Base-by-base conservation (phyloP, 495 filamentous ascomycete species). In the Venustampulla echinocandica region DNA sequence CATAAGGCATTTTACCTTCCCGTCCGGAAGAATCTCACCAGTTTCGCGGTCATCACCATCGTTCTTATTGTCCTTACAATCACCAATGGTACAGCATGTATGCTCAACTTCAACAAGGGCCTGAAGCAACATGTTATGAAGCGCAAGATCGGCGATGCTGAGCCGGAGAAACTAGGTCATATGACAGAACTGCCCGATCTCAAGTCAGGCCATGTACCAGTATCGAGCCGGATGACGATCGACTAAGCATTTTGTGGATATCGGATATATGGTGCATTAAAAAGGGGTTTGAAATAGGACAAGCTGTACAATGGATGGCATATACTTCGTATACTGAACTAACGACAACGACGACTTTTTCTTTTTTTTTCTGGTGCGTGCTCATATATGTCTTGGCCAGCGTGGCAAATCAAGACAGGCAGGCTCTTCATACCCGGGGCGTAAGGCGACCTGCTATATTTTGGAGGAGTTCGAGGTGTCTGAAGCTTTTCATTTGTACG, bases 21-120 rank as follows among this genome's bases (percentile, higher is more conserved):
- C 0, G 89, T 87, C 14, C 77, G 80, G 35, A 77, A 78, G 44
- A 85, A 80, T 33, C 72, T 98, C 58, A 97, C 92, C 17, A 85
- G 85, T 50, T 98, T 98, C 64, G 89, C 92, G 42, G 78, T 94
- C 46, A 84, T 98, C 56, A 96, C 93, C 17, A 78, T 98, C 23
- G 57, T 92, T 21, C 69, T 96, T 49, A 89, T 98, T 56, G 68
- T 95, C 32, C 61, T 86, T 43, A 98, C 92, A 43, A 97, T 98
- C 56, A 69, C 80, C 66, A 89, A 94, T 48, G 90, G 88, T 20
- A 77, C 81, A 53, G 73, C 85, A 53, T 97, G 92, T 71, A 85
- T 83, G 64, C 67, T 70, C 60, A 98, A 98, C 69, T 98, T 97
- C 74, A 73, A 82, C 66, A 81, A 82, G 50, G 92, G 92, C 5